These are phyloP conservation scores for Aphanomyces euteiches DNA, from an alignment of 352 stramenopile genomes.

Conservation along the genomic window DNA sequence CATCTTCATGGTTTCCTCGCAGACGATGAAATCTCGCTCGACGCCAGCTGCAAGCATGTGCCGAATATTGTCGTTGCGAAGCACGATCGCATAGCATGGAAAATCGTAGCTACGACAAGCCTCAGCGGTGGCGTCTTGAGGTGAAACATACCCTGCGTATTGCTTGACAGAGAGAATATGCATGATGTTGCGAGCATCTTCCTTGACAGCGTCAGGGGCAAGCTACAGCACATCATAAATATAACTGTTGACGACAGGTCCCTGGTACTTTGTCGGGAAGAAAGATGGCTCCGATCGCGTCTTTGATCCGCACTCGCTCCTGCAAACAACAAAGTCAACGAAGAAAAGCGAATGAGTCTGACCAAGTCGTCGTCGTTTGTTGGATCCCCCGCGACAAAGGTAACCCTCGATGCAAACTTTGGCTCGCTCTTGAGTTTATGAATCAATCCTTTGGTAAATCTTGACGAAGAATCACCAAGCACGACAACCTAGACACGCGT, in stretches of 20 bases:
- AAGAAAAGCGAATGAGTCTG: background rate
- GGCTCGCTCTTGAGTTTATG: constrained; percentile 70
- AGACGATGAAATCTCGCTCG: constrained; percentile 77
- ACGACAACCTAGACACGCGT: constrained; percentile 53
- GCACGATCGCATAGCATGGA: constrained; percentile 71
- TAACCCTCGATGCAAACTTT: constrained; percentile 73
- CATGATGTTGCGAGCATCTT: constrained; percentile 86
- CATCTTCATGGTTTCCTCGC: constrained; percentile 87
- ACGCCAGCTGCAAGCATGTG: constrained; percentile 78
- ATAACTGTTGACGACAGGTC: background rate
- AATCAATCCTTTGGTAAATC: constrained; percentile 68
- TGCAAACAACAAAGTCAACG: background rate
- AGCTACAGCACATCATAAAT: constrained; percentile 31
- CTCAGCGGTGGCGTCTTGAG: background rate
- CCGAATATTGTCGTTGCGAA: constrained; percentile 66
- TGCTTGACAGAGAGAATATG: constrained; percentile 64
- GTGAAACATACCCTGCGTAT: constrained; percentile 54
- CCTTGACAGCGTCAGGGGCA: constrained; percentile 56
- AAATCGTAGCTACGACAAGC: constrained; percentile 22
- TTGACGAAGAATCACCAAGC: constrained; percentile 56
- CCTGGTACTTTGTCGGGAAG: constrained; percentile 62
- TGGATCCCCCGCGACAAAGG: constrained; percentile 71
- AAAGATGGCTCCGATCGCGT: constrained; percentile 71
- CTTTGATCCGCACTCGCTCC: constrained; percentile 50
- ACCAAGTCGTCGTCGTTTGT: constrained; percentile 65